Base-by-base conservation (phyloP, 75 land plant species). In the Chamaecyparis obtusa region DNA sequence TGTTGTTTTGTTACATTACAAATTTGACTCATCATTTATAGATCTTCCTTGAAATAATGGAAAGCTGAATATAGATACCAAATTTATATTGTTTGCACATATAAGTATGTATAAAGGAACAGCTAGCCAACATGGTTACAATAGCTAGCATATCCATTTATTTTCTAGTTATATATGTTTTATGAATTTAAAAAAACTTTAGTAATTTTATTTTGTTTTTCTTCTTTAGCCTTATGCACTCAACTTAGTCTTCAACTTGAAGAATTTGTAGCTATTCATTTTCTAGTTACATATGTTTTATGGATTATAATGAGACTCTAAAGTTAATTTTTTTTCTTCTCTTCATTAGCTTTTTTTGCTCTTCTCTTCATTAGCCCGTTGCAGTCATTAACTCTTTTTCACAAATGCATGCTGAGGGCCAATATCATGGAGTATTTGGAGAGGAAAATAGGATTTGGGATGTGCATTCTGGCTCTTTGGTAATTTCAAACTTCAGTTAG, bases 401-500 rank as follows among this genome's bases (percentile, higher is more conserved):
- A 57, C 17, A 2, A 46, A 82, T 78, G n/a, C 71, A 10, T 91
- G 87, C 88, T 69, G 91, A 89, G 60, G 90, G 90, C 17, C 87
- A 84, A 84, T 86, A 87, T 83, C 83, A 90, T 87, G 90, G 85
- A 21, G 88, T 69, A 60, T 57, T 87, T 86, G 86, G 33, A 83
- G 91, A 87, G 19, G 88, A 57, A 41, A 44, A 92, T 85, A 77
- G 46, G 21, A 44, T 54, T 71, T 84, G 57, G 75, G 80, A 88
- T 88, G 78, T 43, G 21, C 86, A 85, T 81, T 86, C 94, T 48
- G 80, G 37, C 71, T 89, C 93, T 7, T 60, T 88, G 91, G 90
- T 91, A 88, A 46, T 71, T 27, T 32, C 75, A 43, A 49, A 32
- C 57, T 35, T 80, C 13, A 30, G 16, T 3, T 72, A 39, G 41